These are phyloP conservation scores for Solanum ossicruentum DNA, from an alignment of 257 asterid species.

Conservation along the genomic window DNA sequence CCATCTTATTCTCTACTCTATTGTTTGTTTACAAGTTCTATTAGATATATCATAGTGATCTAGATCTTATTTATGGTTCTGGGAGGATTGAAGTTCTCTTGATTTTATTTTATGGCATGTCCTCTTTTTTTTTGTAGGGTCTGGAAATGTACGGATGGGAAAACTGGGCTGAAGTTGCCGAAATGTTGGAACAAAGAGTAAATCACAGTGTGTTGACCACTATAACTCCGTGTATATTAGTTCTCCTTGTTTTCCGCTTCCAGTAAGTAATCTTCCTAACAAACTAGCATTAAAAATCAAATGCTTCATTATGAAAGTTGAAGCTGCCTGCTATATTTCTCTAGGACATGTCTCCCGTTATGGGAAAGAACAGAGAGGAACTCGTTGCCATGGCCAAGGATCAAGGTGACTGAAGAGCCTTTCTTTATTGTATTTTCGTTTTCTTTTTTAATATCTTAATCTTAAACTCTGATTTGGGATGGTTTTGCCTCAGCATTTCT, in stretches of 20 bases:
- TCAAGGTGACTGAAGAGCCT: conserved; percentile 43
- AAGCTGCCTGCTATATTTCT: conserved; percentile 11
- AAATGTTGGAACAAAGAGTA: conserved; percentile 92
- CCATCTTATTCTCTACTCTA: not conserved
- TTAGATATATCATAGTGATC: not conserved
- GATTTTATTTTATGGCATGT: not conserved
- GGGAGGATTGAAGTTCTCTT: not conserved
- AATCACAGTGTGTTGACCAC: conserved; percentile 64
- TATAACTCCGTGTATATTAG: conserved; percentile 53
- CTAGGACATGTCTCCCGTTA: conserved; percentile 94
- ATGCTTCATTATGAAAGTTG: conserved; percentile 2
- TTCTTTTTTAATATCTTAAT: not conserved
- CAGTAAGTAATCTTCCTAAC: conserved; percentile 37
- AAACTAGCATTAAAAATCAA: not conserved
- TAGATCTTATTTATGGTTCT: not conserved
- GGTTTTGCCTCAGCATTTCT: not conserved
- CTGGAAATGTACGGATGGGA: conserved; percentile 95
- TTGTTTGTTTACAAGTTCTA: not conserved
- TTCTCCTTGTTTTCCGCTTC: conserved; percentile 86
- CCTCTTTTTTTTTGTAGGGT: conserved; percentile 33
- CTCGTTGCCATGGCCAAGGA: conserved; percentile 92
- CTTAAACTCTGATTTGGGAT: not conserved
- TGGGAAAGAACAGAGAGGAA: conserved; percentile 93
- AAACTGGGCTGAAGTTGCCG: conserved; percentile 89
- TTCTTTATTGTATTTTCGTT: conserved; percentile 3